These are phyloP conservation scores for Meredithiella fracta DNA, from an alignment of 2,329 filamentous ascomycete species.

Conservation along the genomic window DNA sequence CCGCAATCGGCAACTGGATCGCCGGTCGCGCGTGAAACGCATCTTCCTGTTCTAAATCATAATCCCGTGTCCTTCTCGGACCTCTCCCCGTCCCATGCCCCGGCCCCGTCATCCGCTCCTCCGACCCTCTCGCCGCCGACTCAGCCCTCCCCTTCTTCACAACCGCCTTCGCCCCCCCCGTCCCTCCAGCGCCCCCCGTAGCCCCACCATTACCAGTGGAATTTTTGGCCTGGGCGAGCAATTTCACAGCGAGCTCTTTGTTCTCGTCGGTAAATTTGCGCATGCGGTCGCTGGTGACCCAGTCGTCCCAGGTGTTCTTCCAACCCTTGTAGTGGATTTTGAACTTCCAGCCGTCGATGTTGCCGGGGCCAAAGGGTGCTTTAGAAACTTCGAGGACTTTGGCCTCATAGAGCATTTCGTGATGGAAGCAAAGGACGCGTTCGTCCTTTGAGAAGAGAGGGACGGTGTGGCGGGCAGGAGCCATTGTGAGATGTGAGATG, in stretches of 20 bases:
- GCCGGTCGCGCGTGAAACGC: constrained; percentile 68
- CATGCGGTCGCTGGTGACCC: constrained; percentile 85
- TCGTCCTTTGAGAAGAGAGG: constrained; percentile 60
- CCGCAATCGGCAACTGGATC: constrained; percentile 72
- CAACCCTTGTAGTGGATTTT: constrained; percentile 98
- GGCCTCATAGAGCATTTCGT: constrained; percentile 92
- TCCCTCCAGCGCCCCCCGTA: constrained; percentile 19
- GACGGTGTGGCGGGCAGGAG: constrained; percentile 27
- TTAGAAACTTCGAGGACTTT: constrained; percentile 70
- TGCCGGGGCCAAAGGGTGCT: constrained; percentile 41
- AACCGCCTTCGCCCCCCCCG: constrained; percentile 24
- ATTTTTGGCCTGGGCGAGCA: constrained; percentile 50
- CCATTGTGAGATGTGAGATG: constrained; percentile 21
- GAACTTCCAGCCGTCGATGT: constrained; percentile 54
- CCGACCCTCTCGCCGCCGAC: constrained; percentile 57
- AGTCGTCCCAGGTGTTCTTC: constrained; percentile 99
- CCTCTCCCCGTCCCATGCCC: constrained; percentile 44
- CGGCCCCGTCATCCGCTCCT: constrained; percentile 50
- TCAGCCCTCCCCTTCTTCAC: constrained; percentile 43
- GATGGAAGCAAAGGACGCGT: constrained; percentile 90
- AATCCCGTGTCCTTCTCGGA: constrained; percentile 60
- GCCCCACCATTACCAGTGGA: constrained; percentile 22
- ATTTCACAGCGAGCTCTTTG: constrained; percentile 64
- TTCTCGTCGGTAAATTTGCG: constrained; percentile 93
- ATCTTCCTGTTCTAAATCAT: constrained; percentile 83